Percentiles rank a stretch among this genome's conserved stretches.
Conservation (phyloP, 345 rosid genomes). For the Eucalyptus coolabah region DNA sequence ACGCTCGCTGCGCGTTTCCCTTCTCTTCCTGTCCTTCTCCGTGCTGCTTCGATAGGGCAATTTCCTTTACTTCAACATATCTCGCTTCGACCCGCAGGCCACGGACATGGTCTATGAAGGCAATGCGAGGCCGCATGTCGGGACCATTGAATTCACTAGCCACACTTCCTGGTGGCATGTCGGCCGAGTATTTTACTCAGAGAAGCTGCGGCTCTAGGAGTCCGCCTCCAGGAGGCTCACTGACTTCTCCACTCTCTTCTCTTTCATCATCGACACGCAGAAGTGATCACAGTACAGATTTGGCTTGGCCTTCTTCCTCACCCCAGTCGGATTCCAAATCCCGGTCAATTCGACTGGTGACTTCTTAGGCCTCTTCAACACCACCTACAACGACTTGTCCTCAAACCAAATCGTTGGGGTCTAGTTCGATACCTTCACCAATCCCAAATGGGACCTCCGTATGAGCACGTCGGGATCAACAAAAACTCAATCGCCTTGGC, state of each 20-base stretch:
- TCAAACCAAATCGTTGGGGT: slow-evolving; percentile 3
- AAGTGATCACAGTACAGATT: not conserved
- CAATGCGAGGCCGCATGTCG: slow-evolving; percentile 4
- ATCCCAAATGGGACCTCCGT: slow-evolving; percentile 8
- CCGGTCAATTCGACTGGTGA: slow-evolving; percentile 30
- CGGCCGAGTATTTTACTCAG: slow-evolving; percentile 13
- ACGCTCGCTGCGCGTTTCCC: not conserved
- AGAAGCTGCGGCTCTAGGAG: slow-evolving; percentile 14
- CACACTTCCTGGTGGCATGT: not conserved
- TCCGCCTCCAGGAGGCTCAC: not conserved
- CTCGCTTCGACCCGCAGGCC: not conserved
- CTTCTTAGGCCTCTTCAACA: slow-evolving; percentile 23
- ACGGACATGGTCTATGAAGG: slow-evolving; percentile 11
- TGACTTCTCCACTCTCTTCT: slow-evolving; percentile 20
- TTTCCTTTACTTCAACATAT: slow-evolving; percentile 4
- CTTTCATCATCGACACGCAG: slow-evolving; percentile 7
- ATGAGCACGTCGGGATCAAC: slow-evolving; percentile 33
- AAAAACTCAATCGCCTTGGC: slow-evolving; percentile 14
- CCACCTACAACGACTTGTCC: not conserved
- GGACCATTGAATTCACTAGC: slow-evolving; percentile 10
- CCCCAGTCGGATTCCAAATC: slow-evolving; percentile 19
- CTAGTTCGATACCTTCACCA: slow-evolving; percentile 13
- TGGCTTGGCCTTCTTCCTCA: slow-evolving; percentile 29
- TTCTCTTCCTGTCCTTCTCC: not conserved
- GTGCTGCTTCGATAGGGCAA: not conserved